These are phyloP conservation scores for Trichoderma guizhouense DNA, from an alignment of 2,329 filamentous ascomycete species.

Conservation along the genomic window DNA sequence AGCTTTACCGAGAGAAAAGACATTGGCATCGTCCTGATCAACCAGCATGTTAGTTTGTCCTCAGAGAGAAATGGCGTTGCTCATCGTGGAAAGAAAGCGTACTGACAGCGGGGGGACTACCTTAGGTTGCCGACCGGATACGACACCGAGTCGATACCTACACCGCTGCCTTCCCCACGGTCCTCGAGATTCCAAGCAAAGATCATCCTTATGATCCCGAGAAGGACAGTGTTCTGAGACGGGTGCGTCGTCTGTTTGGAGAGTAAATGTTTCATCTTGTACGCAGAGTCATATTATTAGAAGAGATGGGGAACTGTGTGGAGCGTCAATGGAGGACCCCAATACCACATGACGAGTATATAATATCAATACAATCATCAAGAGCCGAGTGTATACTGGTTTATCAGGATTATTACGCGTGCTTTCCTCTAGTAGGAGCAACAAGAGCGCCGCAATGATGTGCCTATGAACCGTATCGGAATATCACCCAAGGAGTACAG, in stretches of 20 bases:
- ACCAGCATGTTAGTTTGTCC: conserved; percentile 74
- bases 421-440: neutral
- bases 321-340: neutral
- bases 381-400: neutral
- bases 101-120: conserved; percentile 45
- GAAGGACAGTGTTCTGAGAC: conserved; percentile 93
- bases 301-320: neutral
- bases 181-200: conserved; percentile 97
- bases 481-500: neutral
- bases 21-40: conserved; percentile 94
- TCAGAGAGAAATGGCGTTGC: too few species aligned
- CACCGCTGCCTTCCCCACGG: conserved; percentile 90
- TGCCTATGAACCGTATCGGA: conserved; percentile 5
- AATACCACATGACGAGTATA: neutral
- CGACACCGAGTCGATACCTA: conserved; percentile 86
- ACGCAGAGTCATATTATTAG: neutral
- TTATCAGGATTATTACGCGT: neutral
- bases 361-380: neutral
- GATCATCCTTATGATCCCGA: conserved; percentile 98
- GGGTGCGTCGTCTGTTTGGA: conserved; percentile 67
- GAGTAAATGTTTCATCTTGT: conserved; percentile 48
- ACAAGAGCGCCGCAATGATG: neutral
- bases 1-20: conserved; percentile 89
- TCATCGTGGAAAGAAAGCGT: neutral
- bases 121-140: conserved; percentile 94